Percentiles rank a stretch among this genome's conserved stretches.
Evolutionary conservation across 306 rosid genomes (phyloP).

Genomic region (Prunus mume): DNA sequence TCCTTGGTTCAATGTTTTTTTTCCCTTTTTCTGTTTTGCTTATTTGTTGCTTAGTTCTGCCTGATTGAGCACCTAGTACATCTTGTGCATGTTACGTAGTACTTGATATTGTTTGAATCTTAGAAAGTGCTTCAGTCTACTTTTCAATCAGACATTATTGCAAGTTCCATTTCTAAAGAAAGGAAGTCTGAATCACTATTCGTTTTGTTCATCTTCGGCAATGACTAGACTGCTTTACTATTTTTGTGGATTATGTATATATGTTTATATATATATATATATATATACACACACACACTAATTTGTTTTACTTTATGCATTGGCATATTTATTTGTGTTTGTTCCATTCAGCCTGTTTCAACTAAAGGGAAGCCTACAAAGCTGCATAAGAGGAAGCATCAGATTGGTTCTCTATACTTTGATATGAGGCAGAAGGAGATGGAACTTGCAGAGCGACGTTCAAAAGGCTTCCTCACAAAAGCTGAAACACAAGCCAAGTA

Average conservation of each 20-base stretch:
- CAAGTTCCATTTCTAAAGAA: not conserved
- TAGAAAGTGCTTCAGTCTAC: not conserved
- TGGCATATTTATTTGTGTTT: not conserved
- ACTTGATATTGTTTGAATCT: not conserved
- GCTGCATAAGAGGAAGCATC: constrained; percentile 95
- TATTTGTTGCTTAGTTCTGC: not conserved
- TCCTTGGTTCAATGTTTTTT: not conserved
- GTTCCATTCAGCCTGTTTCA: constrained; percentile 53
- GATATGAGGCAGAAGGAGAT: constrained; percentile 93
- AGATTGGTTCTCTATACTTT: constrained; percentile 72
- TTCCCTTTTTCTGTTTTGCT: not conserved
- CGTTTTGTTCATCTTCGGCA: not conserved
- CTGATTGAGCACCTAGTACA: not conserved
- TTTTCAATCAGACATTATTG: not conserved
- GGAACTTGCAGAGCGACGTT: constrained; percentile 77
- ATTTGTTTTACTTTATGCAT: not conserved
- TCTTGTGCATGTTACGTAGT: not conserved
- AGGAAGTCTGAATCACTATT: not conserved
- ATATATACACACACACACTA: too few species aligned
- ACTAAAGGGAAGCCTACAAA: constrained; percentile 82
- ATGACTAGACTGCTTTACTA: not conserved
- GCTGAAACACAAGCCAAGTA: constrained; percentile 95
- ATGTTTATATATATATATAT: too few species aligned
- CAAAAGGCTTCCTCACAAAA: constrained; percentile 88
- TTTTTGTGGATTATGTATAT: too few species aligned